Evolutionary conservation across 495 filamentous ascomycete species (phyloP), one percentile per base, ranked within the genome.

Genomic region (Neurospora hispaniola): DNA sequence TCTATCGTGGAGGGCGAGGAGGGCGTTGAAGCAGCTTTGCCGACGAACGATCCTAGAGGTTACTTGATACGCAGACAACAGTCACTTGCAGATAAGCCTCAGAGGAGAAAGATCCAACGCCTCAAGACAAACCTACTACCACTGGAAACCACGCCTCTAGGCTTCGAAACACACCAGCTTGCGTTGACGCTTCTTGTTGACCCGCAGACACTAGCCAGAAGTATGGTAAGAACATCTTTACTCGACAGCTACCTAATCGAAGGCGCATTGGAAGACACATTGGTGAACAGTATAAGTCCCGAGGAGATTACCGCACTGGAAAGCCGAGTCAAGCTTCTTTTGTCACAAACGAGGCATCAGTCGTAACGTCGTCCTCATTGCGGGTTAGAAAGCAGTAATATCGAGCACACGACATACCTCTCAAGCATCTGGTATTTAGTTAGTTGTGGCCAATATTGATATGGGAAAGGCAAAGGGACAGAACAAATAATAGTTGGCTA

Each of bases 71-170:
- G 77, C 54, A 79, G 78, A 69, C 82, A 85, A 75, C 81, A 77
- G 31, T 82, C 81, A 2, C 75, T 80, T 14, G 74, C 70, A 38
- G 70, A 73, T 18, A 73, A 77, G 9, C 73, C 73, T 16, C 74
- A 73, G 14, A 80, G 72, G 74, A 66, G 54, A 66, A 83, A 78
- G 71, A 42, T 77, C 31, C 79, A 74, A 54, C 79, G 84, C 14
- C 42, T 82, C 39, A 85, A 81, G 72, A 85, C 81, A n/a, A 80
- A 74, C 42, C 78, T 82, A n/a, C 72, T 85, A 38, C 84, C 85
- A 27, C 75, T 86, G n/a, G 84, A 86, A 71, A 83, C 73, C 10
- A 78, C 80, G 43, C 78, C 81, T 4, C 69, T 69, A 1, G 73
- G 77, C 7, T 75, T 74, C 20, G 73, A 82, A 62, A 80, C 75